Percentiles rank a stretch among this genome's conserved stretches.
Evolutionary conservation across 352 stramenopile genomes (phyloP).

Genomic region (Phytophthora multivora): DNA sequence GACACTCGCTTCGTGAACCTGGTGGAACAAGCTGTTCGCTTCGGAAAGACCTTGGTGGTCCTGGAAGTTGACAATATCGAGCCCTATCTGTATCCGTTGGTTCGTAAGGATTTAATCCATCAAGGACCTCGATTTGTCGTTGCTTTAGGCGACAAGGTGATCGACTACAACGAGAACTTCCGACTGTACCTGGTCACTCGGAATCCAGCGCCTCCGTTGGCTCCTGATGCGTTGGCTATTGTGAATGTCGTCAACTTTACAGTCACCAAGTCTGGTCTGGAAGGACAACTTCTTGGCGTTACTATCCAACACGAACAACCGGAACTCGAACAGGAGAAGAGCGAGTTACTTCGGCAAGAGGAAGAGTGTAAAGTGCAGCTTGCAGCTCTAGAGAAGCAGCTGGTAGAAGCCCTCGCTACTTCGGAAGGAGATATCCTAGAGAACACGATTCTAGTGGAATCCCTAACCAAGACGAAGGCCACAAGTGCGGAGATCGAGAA

Average conservation of each 20-base stretch:
- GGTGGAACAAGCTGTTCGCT: constrained; percentile 95
- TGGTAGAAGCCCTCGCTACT: constrained; percentile 92
- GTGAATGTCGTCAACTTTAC: constrained; percentile 96
- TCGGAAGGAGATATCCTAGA: constrained; percentile 96
- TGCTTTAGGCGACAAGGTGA: constrained; percentile 89
- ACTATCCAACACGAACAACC: constrained; percentile 95
- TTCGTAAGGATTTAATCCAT: constrained; percentile 89
- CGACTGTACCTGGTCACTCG: constrained; percentile 91
- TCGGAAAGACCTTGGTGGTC: constrained; percentile 96
- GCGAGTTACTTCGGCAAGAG: constrained; percentile 90
- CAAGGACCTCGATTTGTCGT: constrained; percentile 93
- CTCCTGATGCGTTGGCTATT: constrained; percentile 89
- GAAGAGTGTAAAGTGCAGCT: constrained; percentile 96
- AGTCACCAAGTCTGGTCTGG: constrained; percentile 92
- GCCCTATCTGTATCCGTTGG: constrained; percentile 93
- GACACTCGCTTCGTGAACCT: constrained; percentile 90
- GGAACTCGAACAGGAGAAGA: constrained; percentile 94
- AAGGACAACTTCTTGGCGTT: constrained; percentile 93
- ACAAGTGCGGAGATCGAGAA: constrained; percentile 92
- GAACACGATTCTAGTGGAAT: constrained; percentile 94
- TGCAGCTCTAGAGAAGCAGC: constrained; percentile 91
- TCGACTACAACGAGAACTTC: constrained; percentile 97
- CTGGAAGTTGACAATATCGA: constrained; percentile 93
- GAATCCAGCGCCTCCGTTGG: constrained; percentile 87
- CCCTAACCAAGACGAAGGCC: constrained; percentile 93